Conservation (phyloP, 768 basidiomycete genomes). For the Pleurotus tuoliensis region DNA sequence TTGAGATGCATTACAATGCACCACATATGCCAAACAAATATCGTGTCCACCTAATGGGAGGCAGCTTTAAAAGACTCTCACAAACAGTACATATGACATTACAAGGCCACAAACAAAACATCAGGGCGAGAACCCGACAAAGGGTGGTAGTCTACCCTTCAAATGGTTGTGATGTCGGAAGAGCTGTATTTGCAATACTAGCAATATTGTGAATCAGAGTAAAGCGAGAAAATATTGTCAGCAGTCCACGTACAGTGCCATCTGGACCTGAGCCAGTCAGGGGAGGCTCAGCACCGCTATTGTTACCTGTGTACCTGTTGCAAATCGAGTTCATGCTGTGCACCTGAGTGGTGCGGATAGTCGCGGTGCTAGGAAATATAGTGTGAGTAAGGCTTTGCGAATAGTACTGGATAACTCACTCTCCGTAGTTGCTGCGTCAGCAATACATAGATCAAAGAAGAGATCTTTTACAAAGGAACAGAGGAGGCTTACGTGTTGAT, state of each 20-base stretch:
- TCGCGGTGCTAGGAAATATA: constrained; percentile 22
- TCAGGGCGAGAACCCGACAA: no score
- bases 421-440: constrained; percentile 29
- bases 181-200: constrained; percentile 6
- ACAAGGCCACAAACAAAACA: no score
- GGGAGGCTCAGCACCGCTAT: constrained; percentile 25
- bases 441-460: no score
- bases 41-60: no score
- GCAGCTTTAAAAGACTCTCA: no score
- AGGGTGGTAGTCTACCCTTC: neutral
- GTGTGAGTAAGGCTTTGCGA: no score
- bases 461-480: no score
- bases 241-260: constrained; percentile 17
- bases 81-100: no score
- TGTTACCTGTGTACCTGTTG: constrained; percentile 26
- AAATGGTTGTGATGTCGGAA: constrained; percentile 1
- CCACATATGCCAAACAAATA: no score
- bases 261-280: constrained; percentile 28
- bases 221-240: no score
- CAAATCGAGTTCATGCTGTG: constrained; percentile 28
- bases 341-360: constrained; percentile 27
- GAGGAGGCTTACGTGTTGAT: constrained; percentile 26
- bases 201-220: neutral
- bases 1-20: no score
- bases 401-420: constrained; percentile 17